A percentile compares a stretch with the other conserved stretches of the same genome.
Evolutionary conservation across 1,284 basidiomycete genomes (phyloP).

Genomic region (Cryptococcus depauperatus): DNA sequence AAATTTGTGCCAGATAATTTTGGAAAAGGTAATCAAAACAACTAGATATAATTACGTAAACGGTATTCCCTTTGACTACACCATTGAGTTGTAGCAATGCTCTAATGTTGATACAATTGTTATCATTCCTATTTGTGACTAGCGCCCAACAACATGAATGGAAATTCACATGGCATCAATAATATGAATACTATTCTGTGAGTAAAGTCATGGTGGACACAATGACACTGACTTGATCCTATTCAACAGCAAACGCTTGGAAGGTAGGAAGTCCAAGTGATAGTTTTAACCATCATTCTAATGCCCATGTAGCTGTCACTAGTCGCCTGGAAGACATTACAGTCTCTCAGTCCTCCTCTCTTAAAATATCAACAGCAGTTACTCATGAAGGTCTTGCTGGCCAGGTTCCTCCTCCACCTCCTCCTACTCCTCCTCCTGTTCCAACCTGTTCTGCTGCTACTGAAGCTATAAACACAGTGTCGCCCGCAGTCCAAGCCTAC

Average conservation of each 20-base stretch:
- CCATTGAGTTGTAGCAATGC: too few relatives aligned
- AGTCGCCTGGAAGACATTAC: slow-evolving; percentile 90
- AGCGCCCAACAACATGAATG: too few relatives aligned
- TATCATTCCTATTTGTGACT: too few relatives aligned
- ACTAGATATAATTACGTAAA: too few relatives aligned
- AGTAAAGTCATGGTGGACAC: too few relatives aligned
- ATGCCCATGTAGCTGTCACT: slow-evolving; percentile 67
- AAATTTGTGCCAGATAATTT: too few relatives aligned
- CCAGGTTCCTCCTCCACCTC: slow-evolving; percentile 28
- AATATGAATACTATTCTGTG: too few relatives aligned
- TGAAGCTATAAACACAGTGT: slow-evolving; percentile 42
- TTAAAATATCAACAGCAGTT: slow-evolving; percentile 37
- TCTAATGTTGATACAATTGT: too few relatives aligned
- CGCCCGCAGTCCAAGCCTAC: slow-evolving; percentile 63
- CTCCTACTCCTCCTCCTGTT: slow-evolving; percentile 43
- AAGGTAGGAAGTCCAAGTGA: slow-evolving; percentile 59
- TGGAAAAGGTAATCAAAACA: too few relatives aligned
- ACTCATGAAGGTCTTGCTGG: slow-evolving; percentile 35
- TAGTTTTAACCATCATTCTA: background rate
- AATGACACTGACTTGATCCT: too few relatives aligned
- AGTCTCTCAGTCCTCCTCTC: slow-evolving; percentile 41
- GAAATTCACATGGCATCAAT: too few relatives aligned
- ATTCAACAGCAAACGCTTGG: slow-evolving; percentile 40
- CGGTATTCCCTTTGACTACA: too few relatives aligned
- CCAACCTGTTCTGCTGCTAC: slow-evolving; percentile 44